These are phyloP conservation scores for Geranium rotundifolium DNA, from an alignment of 345 rosid genomes.

Conservation along the genomic window DNA sequence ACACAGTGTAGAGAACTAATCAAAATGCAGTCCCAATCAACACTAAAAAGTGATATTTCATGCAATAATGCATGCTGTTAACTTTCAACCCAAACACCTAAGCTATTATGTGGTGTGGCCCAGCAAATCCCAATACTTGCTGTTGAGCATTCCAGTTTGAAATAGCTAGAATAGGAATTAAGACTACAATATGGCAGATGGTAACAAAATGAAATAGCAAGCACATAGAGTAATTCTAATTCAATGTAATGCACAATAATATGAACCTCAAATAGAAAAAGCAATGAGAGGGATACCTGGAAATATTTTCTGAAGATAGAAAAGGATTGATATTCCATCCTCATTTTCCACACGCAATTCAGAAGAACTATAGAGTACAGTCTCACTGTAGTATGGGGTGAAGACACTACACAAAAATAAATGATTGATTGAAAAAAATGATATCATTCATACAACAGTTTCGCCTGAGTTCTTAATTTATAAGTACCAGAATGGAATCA, in stretches of 20 bases:
- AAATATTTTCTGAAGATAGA: constrained; percentile 96
- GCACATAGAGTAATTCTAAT: not conserved
- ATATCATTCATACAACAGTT: constrained; percentile 1
- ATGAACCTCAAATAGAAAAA: constrained; percentile 1
- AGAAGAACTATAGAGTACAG: constrained; percentile 84
- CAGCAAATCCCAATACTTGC: no score
- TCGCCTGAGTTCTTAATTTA: constrained; percentile 2
- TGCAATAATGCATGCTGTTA: not conserved
- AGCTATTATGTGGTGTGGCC: no score
- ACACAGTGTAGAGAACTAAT: not conserved
- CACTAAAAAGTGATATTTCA: no score
- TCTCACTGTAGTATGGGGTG: constrained; percentile 99
- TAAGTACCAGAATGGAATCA: constrained; percentile 71
- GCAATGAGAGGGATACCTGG: constrained; percentile 48
- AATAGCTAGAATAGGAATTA: not conserved
- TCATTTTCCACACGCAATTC: constrained; percentile 89
- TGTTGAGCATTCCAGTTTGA: not conserved
- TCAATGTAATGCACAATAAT: not conserved
- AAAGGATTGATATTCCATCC: constrained; percentile 94
- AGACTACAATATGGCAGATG: not conserved
- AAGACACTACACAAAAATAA: constrained; percentile 54
- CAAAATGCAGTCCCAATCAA: not conserved
- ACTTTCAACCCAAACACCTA: no score
- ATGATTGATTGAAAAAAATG: constrained; percentile 6
- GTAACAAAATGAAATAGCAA: not conserved